Percentiles rank a stretch among this genome's conserved stretches.
phyloP scores from a whole-genome alignment of 495 filamentous ascomycete genomes.

The Terfezia claveryi region DNA sequence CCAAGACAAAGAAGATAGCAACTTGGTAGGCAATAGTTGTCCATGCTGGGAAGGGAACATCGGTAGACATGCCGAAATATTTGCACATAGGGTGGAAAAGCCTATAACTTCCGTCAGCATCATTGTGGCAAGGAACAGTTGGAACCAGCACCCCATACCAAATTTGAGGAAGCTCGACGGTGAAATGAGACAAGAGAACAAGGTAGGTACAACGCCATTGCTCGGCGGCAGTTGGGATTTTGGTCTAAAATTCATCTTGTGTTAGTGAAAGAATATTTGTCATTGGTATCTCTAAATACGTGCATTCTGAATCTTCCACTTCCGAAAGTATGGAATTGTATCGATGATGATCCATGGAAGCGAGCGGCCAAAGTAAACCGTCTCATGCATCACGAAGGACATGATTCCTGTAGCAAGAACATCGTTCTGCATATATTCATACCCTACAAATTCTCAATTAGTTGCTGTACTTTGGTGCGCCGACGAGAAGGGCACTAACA shows the following conservation, averaged over 20 bases:
- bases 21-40: slow-evolving; percentile 84
- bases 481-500: slow-evolving; percentile 21
- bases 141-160: slow-evolving; percentile 32
- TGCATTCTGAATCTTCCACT: slow-evolving; percentile 84
- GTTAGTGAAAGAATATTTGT: slow-evolving; percentile 5
- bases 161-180: slow-evolving; percentile 92
- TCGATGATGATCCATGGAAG: slow-evolving; percentile 91
- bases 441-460: slow-evolving; percentile 29
- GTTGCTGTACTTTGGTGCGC: not conserved
- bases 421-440: slow-evolving; percentile 97
- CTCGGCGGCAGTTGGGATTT: slow-evolving; percentile 70
- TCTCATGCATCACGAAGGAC: slow-evolving; percentile 88
- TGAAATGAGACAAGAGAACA: slow-evolving; percentile 83
- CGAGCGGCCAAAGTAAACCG: slow-evolving; percentile 81
- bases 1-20: slow-evolving; percentile 78
- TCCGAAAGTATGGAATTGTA: slow-evolving; percentile 60
- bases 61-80: slow-evolving; percentile 69
- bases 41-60: slow-evolving; percentile 68
- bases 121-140: slow-evolving; percentile 19
- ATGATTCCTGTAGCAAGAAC: slow-evolving; percentile 86
- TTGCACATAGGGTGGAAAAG: slow-evolving; percentile 96
- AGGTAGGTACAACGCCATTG: slow-evolving; percentile 86
- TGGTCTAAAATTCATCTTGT: slow-evolving; percentile 32
- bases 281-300: slow-evolving; percentile 15
- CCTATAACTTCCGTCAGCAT: not conserved